phyloP scores from a whole-genome alignment of 768 basidiomycete species.

The Rhizopogon sp. region DNA sequence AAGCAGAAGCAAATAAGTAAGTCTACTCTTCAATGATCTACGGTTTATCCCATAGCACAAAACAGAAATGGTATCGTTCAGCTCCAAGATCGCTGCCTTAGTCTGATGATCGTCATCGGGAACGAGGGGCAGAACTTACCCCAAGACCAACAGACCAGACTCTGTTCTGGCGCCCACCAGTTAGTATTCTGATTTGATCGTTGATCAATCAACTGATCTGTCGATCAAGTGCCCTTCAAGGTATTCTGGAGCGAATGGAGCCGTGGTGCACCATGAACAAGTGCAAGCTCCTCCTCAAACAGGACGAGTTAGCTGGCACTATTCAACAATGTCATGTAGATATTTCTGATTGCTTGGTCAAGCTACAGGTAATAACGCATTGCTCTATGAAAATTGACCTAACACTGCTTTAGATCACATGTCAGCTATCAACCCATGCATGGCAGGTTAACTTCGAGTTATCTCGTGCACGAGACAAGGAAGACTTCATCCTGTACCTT shows the following conservation, averaged over 20 bases:
- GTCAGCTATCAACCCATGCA: constrained; percentile 38
- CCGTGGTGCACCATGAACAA: constrained; percentile 36
- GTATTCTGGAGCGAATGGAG: constrained; percentile 37
- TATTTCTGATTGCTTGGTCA: constrained; percentile 41
- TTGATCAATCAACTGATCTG: not conserved
- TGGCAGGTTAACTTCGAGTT: constrained; percentile 44
- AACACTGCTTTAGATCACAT: constrained; percentile 31
- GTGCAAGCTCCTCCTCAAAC: constrained; percentile 40
- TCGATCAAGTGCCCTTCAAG: constrained; percentile 24
- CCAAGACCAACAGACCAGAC: constrained; percentile 25
- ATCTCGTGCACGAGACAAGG: constrained; percentile 37
- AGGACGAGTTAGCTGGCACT: constrained; percentile 36
- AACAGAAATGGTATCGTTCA: constrained; percentile 38
- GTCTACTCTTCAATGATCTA: not conserved
- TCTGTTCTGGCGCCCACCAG: constrained; percentile 30
- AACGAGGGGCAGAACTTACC: constrained; percentile 26
- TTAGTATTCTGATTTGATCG: constrained; percentile 11
- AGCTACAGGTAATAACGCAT: constrained; percentile 37
- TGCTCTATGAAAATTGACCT: constrained; percentile 5
- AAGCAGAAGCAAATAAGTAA: constrained; percentile 45
- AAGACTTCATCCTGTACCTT: constrained; percentile 37
- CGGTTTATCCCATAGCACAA: not conserved
- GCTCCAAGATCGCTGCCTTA: constrained; percentile 42
- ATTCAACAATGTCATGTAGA: constrained; percentile 41
- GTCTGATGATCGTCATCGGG: constrained; percentile 34